phyloP scores from a whole-genome alignment of 768 basidiomycete genomes.

The Tylopilus sp. region DNA sequence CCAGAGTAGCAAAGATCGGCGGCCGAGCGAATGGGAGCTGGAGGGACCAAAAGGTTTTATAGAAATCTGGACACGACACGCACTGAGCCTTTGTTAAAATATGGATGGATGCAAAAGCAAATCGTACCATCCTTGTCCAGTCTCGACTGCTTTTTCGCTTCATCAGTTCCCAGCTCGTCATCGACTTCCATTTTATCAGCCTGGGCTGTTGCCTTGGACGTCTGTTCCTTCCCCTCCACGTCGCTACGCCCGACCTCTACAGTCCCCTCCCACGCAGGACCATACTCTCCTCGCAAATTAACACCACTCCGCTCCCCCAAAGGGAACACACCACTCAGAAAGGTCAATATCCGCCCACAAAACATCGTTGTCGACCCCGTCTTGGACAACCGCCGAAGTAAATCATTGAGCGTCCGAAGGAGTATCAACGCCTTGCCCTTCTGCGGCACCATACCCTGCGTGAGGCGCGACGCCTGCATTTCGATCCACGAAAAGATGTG shows the following conservation, averaged over 20 bases:
- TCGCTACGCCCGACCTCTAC: slow-evolving; percentile 37
- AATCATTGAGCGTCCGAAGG: slow-evolving; percentile 81
- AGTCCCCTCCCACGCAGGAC: slow-evolving; percentile 73
- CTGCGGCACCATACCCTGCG: slow-evolving; percentile 75
- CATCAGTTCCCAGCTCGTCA: slow-evolving; percentile 29
- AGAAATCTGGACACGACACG: slow-evolving; percentile 55
- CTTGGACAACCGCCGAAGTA: slow-evolving; percentile 83
- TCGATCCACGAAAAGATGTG: slow-evolving; percentile 90
- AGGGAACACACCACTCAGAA: slow-evolving; percentile 82
- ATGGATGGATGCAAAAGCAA: background rate
- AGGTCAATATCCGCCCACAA: slow-evolving; percentile 85
- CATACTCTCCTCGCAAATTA: slow-evolving; percentile 85
- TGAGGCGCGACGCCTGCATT: slow-evolving; percentile 62
- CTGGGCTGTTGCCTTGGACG: slow-evolving; percentile 30
- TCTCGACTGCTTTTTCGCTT: slow-evolving; percentile 32
- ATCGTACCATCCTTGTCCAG: slow-evolving; percentile 64
- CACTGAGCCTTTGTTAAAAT: background rate
- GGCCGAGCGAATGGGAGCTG: slow-evolving; percentile 85
- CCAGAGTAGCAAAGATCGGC: slow-evolving; percentile 55
- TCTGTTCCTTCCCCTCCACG: slow-evolving; percentile 30
- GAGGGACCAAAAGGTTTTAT: slow-evolving; percentile 86
- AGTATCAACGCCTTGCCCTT: slow-evolving; percentile 87
- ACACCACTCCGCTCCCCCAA: slow-evolving; percentile 89
- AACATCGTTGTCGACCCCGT: slow-evolving; percentile 82
- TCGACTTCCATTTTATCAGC: slow-evolving; percentile 66